Percentiles rank a stretch among this genome's conserved stretches.
Conservation (phyloP, 192 early-diverging fungal species). For the Entophlyctis luteolus region DNA sequence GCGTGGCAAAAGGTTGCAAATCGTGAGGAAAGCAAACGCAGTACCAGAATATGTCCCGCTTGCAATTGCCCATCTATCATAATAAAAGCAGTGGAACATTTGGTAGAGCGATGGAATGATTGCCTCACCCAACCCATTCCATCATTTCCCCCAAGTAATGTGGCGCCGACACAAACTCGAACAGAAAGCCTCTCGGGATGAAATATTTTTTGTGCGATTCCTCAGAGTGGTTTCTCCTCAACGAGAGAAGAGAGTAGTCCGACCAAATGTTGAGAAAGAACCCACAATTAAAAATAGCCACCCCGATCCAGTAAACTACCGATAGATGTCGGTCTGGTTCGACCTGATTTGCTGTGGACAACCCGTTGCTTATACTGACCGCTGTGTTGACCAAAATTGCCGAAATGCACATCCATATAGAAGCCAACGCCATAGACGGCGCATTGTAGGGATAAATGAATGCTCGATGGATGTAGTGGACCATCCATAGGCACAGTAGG, state of each 20-base stretch:
- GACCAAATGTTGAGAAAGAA: constrained; percentile 25
- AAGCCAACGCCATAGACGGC: constrained; percentile 8
- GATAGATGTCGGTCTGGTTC: neutral
- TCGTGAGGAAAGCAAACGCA: constrained; percentile 32
- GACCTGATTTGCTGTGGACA: neutral
- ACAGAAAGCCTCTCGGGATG: constrained; percentile 28
- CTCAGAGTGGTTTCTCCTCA: constrained; percentile 10
- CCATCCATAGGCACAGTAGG: constrained; percentile 9
- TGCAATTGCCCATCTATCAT: constrained; percentile 25
- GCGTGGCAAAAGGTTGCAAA: constrained; percentile 35
- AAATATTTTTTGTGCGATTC: constrained; percentile 21
- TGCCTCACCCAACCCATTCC: constrained; percentile 35
- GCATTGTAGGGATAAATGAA: constrained; percentile 23
- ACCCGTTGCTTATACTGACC: constrained; percentile 22
- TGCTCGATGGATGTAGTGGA: constrained; percentile 28
- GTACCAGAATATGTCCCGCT: neutral
- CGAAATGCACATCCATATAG: neutral
- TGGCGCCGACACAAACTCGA: constrained; percentile 27
- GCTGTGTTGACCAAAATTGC: constrained; percentile 25
- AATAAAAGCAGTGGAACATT: neutral
- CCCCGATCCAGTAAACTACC: constrained; percentile 17
- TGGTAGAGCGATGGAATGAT: neutral
- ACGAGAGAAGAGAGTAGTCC: constrained; percentile 21
- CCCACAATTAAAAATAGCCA: constrained; percentile 23
- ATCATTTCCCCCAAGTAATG: constrained; percentile 42